These are phyloP conservation scores for Fraxinus nigra DNA, from an alignment of 305 asterid genomes.

Conservation along the genomic window DNA sequence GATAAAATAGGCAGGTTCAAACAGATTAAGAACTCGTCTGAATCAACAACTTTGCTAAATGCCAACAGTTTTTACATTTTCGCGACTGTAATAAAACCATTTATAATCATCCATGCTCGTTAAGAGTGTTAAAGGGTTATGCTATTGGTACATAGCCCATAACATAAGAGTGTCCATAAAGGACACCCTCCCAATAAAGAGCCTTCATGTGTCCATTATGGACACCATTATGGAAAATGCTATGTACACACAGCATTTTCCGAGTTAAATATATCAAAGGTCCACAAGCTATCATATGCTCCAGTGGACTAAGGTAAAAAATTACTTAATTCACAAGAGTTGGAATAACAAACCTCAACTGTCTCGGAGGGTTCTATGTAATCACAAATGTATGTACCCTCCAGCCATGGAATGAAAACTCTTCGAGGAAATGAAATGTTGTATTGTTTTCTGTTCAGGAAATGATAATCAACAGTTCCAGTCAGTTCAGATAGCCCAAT, in stretches of 20 bases:
- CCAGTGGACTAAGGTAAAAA: conserved; percentile 16
- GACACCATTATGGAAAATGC: too few relatives aligned
- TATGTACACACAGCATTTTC: too few relatives aligned
- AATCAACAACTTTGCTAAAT: background rate
- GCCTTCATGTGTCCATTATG: too few relatives aligned
- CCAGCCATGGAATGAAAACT: conserved; percentile 90
- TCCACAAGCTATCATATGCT: conserved; percentile 5
- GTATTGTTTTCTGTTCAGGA: conserved; percentile 50
- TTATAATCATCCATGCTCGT: conserved; percentile 14
- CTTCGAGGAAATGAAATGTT: conserved; percentile 74
- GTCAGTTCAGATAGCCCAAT: conserved; percentile 22
- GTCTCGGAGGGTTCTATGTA: conserved; percentile 78
- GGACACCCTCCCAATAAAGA: too few relatives aligned
- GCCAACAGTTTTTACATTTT: background rate
- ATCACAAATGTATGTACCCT: conserved; percentile 77
- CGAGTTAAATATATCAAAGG: background rate
- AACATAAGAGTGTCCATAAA: too few relatives aligned
- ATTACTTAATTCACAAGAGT: background rate
- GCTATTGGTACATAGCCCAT: too few relatives aligned
- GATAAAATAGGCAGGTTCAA: background rate
- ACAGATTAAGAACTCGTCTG: background rate
- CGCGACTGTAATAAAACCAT: background rate
- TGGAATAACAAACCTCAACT: conserved; percentile 60
- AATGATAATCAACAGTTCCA: conserved; percentile 24
- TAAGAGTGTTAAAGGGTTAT: background rate